These are phyloP conservation scores for Lepidium didymum DNA, from an alignment of 345 rosid genomes.

Conservation along the genomic window DNA sequence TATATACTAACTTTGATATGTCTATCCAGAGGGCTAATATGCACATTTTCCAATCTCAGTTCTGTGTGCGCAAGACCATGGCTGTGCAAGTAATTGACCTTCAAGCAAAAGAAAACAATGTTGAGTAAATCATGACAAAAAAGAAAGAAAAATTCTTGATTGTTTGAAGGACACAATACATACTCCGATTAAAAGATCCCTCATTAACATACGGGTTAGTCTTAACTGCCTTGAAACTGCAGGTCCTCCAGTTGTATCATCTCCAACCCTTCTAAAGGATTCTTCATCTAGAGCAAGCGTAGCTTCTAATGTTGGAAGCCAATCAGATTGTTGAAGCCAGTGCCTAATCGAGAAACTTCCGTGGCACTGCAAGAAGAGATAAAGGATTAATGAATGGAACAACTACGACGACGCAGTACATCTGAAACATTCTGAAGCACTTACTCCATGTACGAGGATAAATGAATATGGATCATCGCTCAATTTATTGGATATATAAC, in stretches of 20 bases:
- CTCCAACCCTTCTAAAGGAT: constrained; percentile 76
- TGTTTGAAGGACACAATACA: constrained; percentile 22
- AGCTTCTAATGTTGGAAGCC: constrained; percentile 96
- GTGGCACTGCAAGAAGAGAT: constrained; percentile 53
- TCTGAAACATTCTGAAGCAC: constrained; percentile 6
- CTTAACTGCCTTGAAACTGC: constrained; percentile 81
- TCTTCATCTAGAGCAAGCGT: constrained; percentile 94
- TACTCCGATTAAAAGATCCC: constrained; percentile 94
- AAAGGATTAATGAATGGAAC: not conserved
- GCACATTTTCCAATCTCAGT: constrained; percentile 91
- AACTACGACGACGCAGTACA: not conserved
- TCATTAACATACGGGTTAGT: constrained; percentile 69
- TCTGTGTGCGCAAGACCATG: constrained; percentile 98
- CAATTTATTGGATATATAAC: constrained; percentile 44
- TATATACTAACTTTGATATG: constrained; percentile 70
- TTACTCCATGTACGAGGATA: constrained; percentile 79
- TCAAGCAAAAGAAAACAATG: constrained; percentile 18
- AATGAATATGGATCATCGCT: constrained; percentile 42
- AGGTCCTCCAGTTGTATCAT: constrained; percentile 95
- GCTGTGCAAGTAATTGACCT: constrained; percentile 97
- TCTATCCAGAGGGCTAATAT: constrained; percentile 89
- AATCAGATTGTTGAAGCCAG: constrained; percentile 91
- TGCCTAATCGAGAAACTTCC: constrained; percentile 93
- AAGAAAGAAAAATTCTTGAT: not conserved
- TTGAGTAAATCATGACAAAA: constrained; percentile 3